phyloP scores from a whole-genome alignment of 2,329 filamentous ascomycete genomes.

The Colletotrichum euphorbiae region DNA sequence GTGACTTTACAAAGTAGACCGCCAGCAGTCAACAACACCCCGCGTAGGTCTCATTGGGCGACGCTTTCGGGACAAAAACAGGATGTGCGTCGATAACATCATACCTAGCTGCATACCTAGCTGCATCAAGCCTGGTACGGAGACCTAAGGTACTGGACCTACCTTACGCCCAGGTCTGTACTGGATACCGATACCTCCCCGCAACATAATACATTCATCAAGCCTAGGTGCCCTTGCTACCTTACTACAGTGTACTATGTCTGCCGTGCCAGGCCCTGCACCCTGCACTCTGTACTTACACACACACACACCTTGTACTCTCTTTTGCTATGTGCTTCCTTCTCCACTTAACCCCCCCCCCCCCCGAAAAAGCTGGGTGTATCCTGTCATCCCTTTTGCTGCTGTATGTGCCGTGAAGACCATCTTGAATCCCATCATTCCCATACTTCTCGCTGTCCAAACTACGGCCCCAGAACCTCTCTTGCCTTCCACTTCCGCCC shows the following conservation, averaged over 20 bases:
- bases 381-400: constrained; percentile 20
- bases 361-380: constrained; percentile 10
- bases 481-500: neutral
- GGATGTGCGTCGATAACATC: constrained; percentile 39
- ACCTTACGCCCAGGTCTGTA: neutral
- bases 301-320: too few species aligned
- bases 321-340: neutral
- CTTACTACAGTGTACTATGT: too few species aligned
- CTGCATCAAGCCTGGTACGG: constrained; percentile 34
- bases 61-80: constrained; percentile 35
- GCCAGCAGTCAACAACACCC: constrained; percentile 1
- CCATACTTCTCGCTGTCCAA: constrained; percentile 16
- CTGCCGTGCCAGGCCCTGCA: constrained; percentile 5
- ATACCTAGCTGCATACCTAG: too few species aligned
- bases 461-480: neutral
- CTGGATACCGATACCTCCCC: constrained; percentile 10
- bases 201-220: too few species aligned
- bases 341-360: neutral
- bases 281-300: constrained; percentile 14
- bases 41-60: constrained; percentile 34
- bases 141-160: too few species aligned
- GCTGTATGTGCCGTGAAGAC: constrained; percentile 11
- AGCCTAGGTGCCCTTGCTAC: neutral
- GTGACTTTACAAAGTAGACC: too few species aligned
- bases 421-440: constrained; percentile 27